Base-by-base conservation (phyloP, 2,329 filamentous ascomycete species). In the Elsinoe necatrix region DNA sequence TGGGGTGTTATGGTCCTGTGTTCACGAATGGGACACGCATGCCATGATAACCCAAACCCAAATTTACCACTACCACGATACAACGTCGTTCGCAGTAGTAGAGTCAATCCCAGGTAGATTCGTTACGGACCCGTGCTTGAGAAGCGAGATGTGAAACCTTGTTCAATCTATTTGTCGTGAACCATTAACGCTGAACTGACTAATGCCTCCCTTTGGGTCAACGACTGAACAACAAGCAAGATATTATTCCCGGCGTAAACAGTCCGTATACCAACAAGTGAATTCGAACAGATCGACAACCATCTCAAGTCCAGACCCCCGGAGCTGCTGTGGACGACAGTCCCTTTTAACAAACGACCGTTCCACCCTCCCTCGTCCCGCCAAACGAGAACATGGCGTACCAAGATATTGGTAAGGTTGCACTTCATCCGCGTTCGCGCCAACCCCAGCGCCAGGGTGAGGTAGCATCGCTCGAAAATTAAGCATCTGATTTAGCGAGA, bases 91-190 rank as follows among this genome's bases (percentile, higher is more conserved):
- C 14, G 20, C 25, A 20, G n/a, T 25, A 9, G 41, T n/a, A 21
- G 21, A 25, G 41, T 45, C 11, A 45, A 27, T 9, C 41, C 41
- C 21, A 25, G 41, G 18, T 45, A 25, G 41, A n/a, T 23, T 45
- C 41, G 20, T 25, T 45, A 12, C 20, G 20, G 18, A 45, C 41
- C 41, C 41, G 41, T 45, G 20, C 41, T 25, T 11, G n/a, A 45
- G 41, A 45, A 45, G 41, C 41, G 41, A 45, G 41, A 45, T 45
- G 41, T 12, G 20, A n/a, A 45, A 45, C 41, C 34, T 37, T 37
- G 34, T 7, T n/a, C 34, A 37, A n/a, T 12, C 5, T 37, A n/a
- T n/a, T 37, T 37, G 34, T 37, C 34, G 34, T 37, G 34, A 12
- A 37, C 9, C 34, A 37, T 4, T 37, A n/a, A 37, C 9, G 27